phyloP scores from a whole-genome alignment of 2,329 filamentous ascomycete species.

The Teratosphaeria zuluensis region DNA sequence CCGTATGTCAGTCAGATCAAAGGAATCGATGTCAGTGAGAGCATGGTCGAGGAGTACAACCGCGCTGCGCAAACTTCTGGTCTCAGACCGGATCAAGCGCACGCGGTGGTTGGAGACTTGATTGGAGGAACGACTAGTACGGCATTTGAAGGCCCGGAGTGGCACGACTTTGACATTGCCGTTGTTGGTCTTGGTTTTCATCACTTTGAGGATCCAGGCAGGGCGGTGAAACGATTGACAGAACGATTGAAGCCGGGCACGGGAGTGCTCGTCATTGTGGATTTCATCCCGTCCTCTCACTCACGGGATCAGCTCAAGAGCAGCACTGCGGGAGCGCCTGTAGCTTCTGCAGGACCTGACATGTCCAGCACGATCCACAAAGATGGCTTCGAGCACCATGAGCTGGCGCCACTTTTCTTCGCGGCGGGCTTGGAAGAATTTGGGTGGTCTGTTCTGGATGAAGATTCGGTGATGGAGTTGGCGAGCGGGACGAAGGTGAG shows the following conservation, averaged over 20 bases:
- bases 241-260: conserved; percentile 19
- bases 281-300: conserved; percentile 18
- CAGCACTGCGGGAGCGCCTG: not conserved
- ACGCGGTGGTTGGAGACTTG: conserved; percentile 28
- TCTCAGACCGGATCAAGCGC: conserved; percentile 14
- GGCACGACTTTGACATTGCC: conserved; percentile 33
- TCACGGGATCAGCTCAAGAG: not conserved
- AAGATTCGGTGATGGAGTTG: conserved; percentile 20
- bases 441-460: conserved; percentile 19
- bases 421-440: conserved; percentile 22
- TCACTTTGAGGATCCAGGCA: conserved; percentile 29
- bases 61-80: conserved; percentile 15
- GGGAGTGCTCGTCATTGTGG: conserved; percentile 21
- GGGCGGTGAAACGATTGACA: conserved; percentile 18
- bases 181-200: conserved; percentile 37
- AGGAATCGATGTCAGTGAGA: conserved; percentile 24
- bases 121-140: conserved; percentile 20
- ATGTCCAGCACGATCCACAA: conserved; percentile 26
- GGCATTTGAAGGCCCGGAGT: conserved; percentile 21
- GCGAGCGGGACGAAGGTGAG: conserved; percentile 15
- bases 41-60: conserved; percentile 25
- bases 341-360: conserved; percentile 4
- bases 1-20: conserved; percentile 20
- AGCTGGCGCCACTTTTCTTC: conserved; percentile 19
- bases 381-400: conserved; percentile 19